A percentile compares a stretch with the other conserved stretches of the same genome.
phyloP scores from a whole-genome alignment of 257 asterid genomes.

The Capsicum baccatum region DNA sequence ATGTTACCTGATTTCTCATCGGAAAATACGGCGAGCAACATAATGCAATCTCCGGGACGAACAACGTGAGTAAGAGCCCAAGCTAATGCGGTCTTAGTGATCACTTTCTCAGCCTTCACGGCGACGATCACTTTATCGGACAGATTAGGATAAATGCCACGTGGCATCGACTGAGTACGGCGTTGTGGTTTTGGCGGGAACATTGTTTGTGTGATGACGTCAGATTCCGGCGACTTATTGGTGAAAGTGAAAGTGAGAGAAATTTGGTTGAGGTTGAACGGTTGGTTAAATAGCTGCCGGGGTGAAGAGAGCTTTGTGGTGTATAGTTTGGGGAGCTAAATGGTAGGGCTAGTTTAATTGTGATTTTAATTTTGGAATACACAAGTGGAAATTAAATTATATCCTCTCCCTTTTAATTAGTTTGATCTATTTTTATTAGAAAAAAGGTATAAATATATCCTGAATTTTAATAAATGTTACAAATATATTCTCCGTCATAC shows the following conservation, averaged over 20 bases:
- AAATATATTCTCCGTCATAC: too few relatives aligned
- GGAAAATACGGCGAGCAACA: slow-evolving; percentile 66
- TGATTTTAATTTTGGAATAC: slow-evolving; percentile 9
- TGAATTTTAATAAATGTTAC: too few relatives aligned
- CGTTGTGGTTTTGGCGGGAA: slow-evolving; percentile 54
- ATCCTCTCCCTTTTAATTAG: too few relatives aligned
- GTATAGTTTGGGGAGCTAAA: not conserved
- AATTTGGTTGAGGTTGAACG: not conserved
- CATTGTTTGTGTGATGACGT: slow-evolving; percentile 39
- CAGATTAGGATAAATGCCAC: slow-evolving; percentile 37
- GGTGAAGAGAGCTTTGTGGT: not conserved
- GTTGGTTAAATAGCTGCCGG: slow-evolving; percentile 31
- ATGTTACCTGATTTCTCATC: slow-evolving; percentile 45
- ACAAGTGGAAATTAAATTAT: too few relatives aligned
- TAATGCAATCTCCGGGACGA: slow-evolving; percentile 72
- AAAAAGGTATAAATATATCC: too few relatives aligned
- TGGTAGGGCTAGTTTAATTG: not conserved
- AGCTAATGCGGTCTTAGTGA: slow-evolving; percentile 64
- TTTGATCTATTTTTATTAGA: too few relatives aligned
- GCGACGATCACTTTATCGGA: slow-evolving; percentile 70
- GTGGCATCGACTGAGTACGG: slow-evolving; percentile 31
- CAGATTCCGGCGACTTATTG: slow-evolving; percentile 22
- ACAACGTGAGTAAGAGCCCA: slow-evolving; percentile 88
- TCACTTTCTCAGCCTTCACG: slow-evolving; percentile 75
- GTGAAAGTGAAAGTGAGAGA: slow-evolving; percentile 14